Conservation (phyloP, 202 grass and related monocot species). For the Dendrocalamus latiflorus region DNA sequence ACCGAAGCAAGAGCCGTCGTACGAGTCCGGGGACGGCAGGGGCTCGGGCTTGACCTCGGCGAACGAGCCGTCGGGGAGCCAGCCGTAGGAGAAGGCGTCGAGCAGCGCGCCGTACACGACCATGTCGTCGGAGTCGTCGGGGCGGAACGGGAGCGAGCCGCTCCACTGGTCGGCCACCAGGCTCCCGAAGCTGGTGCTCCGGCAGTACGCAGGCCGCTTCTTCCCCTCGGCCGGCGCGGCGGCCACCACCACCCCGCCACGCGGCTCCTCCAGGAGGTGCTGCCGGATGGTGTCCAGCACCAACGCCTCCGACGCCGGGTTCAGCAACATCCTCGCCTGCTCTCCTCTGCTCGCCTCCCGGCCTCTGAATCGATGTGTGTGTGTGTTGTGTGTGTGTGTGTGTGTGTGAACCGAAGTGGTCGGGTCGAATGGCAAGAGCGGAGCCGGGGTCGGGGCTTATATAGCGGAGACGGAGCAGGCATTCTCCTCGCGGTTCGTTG, state of each 20-base stretch:
- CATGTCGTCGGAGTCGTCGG: slow-evolving; percentile 95
- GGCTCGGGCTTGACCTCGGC: slow-evolving; percentile 55
- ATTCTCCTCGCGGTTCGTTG: slow-evolving; percentile 47
- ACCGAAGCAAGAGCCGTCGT: neutral
- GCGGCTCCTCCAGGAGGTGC: too few species aligned
- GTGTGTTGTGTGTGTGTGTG: too few species aligned
- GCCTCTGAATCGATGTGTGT: neutral
- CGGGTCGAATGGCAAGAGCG: slow-evolving; percentile 12
- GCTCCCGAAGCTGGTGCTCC: slow-evolving; percentile 66
- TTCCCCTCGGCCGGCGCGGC: neutral
- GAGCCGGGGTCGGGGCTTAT: neutral
- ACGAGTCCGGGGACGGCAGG: slow-evolving; percentile 1
- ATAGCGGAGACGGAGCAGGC: neutral
- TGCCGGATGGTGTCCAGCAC: too few species aligned
- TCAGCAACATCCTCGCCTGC: slow-evolving; percentile 1
- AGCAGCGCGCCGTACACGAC: slow-evolving; percentile 69
- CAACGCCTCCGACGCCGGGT: too few species aligned
- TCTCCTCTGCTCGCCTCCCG: neutral
- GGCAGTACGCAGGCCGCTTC: neutral
- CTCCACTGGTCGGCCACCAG: slow-evolving; percentile 83
- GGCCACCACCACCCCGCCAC: too few species aligned
- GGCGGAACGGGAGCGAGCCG: slow-evolving; percentile 68
- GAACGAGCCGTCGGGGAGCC: slow-evolving; percentile 66
- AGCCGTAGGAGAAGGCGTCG: slow-evolving; percentile 75
- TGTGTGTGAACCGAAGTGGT: neutral